A percentile compares a stretch with the other conserved stretches of the same genome.
These are phyloP conservation scores for Teratosphaeria epicoccoides DNA, from an alignment of 2,329 filamentous ascomycete genomes.

Conservation along the genomic window DNA sequence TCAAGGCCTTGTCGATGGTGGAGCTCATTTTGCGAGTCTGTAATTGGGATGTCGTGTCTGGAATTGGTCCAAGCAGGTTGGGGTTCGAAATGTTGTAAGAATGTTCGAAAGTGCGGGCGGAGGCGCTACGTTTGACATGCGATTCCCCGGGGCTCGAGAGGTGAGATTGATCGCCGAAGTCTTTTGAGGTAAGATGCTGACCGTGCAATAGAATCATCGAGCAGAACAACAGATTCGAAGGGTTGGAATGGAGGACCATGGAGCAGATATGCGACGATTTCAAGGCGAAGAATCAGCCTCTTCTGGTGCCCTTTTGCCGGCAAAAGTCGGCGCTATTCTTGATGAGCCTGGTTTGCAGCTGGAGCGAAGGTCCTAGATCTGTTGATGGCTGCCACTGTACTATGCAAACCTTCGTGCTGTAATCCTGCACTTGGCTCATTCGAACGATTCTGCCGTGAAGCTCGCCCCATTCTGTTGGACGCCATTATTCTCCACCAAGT, in stretches of 20 bases:
- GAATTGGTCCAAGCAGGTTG: no score
- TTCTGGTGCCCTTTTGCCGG: slow-evolving; percentile 51
- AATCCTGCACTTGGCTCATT: neutral
- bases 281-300: slow-evolving; percentile 52
- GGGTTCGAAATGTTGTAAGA: no score
- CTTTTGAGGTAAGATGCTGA: no score
- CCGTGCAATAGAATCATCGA: slow-evolving; percentile 47
- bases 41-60: no score
- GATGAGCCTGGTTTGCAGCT: slow-evolving; percentile 29
- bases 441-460: no score
- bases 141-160: no score
- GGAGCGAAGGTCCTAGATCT: slow-evolving; percentile 16
- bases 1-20: no score
- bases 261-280: slow-evolving; percentile 64
- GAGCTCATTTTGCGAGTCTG: no score
- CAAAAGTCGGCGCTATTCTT: slow-evolving; percentile 43
- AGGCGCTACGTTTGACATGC: no score
- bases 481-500: neutral
- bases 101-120: no score
- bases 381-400: neutral
- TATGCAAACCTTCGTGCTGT: neutral
- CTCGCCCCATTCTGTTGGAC: no score
- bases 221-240: slow-evolving; percentile 53
- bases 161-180: no score
- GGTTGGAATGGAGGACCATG: slow-evolving; percentile 59